These are phyloP conservation scores for Penicillium sp. DNA, from an alignment of 2,329 filamentous ascomycete genomes.

Conservation along the genomic window DNA sequence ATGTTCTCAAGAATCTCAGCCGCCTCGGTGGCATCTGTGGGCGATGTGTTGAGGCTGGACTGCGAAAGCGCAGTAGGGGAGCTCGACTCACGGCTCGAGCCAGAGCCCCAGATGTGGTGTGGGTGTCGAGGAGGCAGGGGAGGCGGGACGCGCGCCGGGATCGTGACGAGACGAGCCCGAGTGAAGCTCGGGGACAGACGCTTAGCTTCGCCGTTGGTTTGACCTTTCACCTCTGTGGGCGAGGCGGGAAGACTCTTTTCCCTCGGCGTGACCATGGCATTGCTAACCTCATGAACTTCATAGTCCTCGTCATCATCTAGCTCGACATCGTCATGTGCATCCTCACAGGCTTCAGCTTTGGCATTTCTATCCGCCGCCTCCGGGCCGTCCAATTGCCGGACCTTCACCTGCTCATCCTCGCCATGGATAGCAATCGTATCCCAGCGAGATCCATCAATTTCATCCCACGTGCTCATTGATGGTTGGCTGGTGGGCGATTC, in stretches of 20 bases:
- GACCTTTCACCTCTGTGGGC: conserved; percentile 30
- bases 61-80: conserved; percentile 27
- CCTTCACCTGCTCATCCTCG: conserved; percentile 12
- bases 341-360: conserved; percentile 11
- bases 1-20: conserved; percentile 22
- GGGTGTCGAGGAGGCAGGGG: conserved; percentile 76
- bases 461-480: conserved; percentile 23
- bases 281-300: conserved; percentile 49
- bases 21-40: conserved; percentile 17
- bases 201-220: conserved; percentile 59
- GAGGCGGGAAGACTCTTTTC: conserved; percentile 42
- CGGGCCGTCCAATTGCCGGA: conserved; percentile 6
- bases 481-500: conserved; percentile 17
- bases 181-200: conserved; percentile 66
- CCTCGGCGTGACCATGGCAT: conserved; percentile 50
- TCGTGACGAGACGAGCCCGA: conserved; percentile 78
- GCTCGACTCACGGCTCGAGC: conserved; percentile 24
- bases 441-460: conserved; percentile 24
- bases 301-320: conserved; percentile 29
- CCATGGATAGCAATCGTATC: conserved; percentile 25
- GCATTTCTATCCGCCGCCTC: conserved; percentile 15
- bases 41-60: conserved; percentile 26
- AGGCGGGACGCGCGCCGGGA: conserved; percentile 69
- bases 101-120: conserved; percentile 28
- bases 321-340: conserved; percentile 14